Conservation (phyloP, 495 filamentous ascomycete genomes). For the Aspergillus funiculosus region DNA sequence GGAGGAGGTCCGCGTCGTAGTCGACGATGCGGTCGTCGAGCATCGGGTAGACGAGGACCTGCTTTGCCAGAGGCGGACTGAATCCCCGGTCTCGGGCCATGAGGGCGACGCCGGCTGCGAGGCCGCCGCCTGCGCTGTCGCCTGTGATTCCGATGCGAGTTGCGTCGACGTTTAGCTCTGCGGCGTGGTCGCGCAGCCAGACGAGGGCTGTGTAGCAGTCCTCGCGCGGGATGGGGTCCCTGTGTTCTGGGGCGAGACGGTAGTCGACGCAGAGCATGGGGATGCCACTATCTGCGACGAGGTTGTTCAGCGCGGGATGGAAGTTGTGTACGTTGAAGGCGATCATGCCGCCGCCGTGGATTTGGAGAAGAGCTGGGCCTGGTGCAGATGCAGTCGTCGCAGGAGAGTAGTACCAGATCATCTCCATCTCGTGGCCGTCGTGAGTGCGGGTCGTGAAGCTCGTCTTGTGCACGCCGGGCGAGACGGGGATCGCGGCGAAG, state of each 20-base stretch:
- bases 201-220: slow-evolving; percentile 34
- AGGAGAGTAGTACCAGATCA: background rate
- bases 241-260: slow-evolving; percentile 29
- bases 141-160: slow-evolving; percentile 55
- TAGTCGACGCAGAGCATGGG: slow-evolving; percentile 18
- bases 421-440: background rate
- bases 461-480: background rate
- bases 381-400: background rate
- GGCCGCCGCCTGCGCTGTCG: slow-evolving; percentile 55
- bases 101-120: slow-evolving; percentile 38
- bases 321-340: background rate
- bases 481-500: background rate
- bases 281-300: background rate
- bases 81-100: slow-evolving; percentile 36
- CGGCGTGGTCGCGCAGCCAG: slow-evolving; percentile 33
- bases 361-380: background rate
- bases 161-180: slow-evolving; percentile 40
- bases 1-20: slow-evolving; percentile 11
- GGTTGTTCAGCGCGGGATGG: background rate
- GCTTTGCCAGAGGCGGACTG: slow-evolving; percentile 37
- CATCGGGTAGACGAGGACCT: slow-evolving; percentile 48
- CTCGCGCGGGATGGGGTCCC: slow-evolving; percentile 21
- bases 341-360: slow-evolving; percentile 3
- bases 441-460: background rate
- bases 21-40: slow-evolving; percentile 34